Evolutionary conservation across 768 basidiomycete species (phyloP).

Genomic region (Mycena vitilis): DNA sequence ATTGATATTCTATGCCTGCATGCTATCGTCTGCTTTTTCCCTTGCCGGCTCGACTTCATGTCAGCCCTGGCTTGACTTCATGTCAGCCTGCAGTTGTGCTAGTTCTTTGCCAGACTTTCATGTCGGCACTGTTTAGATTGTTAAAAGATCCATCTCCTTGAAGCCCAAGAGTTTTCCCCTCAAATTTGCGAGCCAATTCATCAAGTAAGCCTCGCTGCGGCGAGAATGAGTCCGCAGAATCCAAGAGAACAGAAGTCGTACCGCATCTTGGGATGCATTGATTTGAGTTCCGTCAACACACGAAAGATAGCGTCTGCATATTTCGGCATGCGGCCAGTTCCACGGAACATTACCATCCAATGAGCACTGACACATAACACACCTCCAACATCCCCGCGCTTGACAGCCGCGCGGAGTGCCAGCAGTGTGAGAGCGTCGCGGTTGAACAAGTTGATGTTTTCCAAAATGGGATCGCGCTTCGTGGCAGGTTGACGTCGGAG

Average conservation of each 20-base stretch:
- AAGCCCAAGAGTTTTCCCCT: constrained; percentile 38
- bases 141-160: constrained; percentile 44
- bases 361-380: constrained; percentile 34
- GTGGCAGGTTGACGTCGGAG: constrained; percentile 10
- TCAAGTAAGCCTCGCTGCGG: constrained; percentile 36
- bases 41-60: too few species aligned
- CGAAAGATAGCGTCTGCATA: constrained; percentile 38
- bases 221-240: neutral
- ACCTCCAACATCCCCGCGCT: constrained; percentile 39
- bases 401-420: constrained; percentile 33
- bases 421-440: constrained; percentile 37
- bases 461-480: constrained; percentile 23
- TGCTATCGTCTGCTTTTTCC: too few species aligned
- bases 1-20: too few species aligned
- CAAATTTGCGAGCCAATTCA: constrained; percentile 47
- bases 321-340: constrained; percentile 38
- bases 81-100: too few species aligned
- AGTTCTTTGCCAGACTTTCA: too few species aligned
- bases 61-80: too few species aligned
- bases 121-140: too few species aligned
- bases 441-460: constrained; percentile 38
- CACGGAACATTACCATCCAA: constrained; percentile 42
- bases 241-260: neutral
- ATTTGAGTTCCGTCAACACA: constrained; percentile 17
- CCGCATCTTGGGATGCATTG: constrained; percentile 19